phyloP scores from a whole-genome alignment of 371 early-diverging fungal species.

The Zopfochytrium polystomum region DNA sequence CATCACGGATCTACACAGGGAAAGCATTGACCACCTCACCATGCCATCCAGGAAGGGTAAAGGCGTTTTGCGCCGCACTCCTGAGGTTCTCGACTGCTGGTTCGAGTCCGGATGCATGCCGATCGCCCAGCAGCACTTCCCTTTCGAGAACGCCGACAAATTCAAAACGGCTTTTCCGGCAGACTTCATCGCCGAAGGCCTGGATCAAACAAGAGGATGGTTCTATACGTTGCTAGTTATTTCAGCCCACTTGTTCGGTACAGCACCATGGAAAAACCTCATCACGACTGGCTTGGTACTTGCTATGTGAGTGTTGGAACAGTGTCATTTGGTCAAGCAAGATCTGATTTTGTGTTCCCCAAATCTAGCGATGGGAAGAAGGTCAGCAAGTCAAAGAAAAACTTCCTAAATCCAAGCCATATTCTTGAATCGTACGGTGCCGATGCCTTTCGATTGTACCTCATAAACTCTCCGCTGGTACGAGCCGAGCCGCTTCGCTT shows the following conservation, averaged over 20 bases:
- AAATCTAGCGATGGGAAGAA: conserved; percentile 99
- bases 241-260: conserved; percentile 95
- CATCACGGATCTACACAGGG: conserved; percentile 97
- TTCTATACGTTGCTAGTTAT: conserved; percentile 99
- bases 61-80: conserved; percentile 87
- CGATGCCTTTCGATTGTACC: conserved; percentile 96
- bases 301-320: conserved; percentile 63
- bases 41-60: conserved; percentile 93
- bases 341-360: no score
- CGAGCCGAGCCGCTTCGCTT: conserved; percentile 97
- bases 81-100: conserved; percentile 99
- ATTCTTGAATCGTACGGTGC: conserved; percentile 95
- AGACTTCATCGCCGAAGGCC: conserved; percentile 99
- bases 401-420: conserved; percentile 96
- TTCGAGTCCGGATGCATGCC: conserved; percentile 91
- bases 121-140: conserved; percentile 99
- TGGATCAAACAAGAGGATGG: conserved; percentile 99
- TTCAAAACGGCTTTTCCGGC: conserved; percentile 95
- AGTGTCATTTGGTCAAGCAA: no score
- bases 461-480: conserved; percentile 99
- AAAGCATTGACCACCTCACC: conserved; percentile 96
- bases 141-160: conserved; percentile 91
- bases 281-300: conserved; percentile 99
- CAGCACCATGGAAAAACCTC: conserved; percentile 98
- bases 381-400: conserved; percentile 99